Percentiles rank a stretch among this genome's conserved stretches.
Conservation (phyloP, 176 grass and related monocot genomes). For the Paspalum notatum region DNA sequence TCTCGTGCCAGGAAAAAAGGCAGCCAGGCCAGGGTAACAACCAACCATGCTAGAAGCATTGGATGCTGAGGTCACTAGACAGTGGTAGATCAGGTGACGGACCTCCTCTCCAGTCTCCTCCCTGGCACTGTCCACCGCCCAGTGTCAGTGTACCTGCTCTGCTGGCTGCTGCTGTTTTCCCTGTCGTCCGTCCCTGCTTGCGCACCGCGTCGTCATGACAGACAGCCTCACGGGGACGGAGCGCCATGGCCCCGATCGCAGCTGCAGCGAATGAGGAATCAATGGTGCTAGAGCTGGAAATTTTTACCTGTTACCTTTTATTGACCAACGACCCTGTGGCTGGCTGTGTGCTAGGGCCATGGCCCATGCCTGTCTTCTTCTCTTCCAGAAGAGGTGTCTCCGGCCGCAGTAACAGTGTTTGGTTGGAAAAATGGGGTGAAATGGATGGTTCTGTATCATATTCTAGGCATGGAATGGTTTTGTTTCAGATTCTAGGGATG, state of each 20-base stretch:
- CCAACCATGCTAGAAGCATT: not conserved
- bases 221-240: not conserved
- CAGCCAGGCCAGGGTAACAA: not conserved
- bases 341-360: too few species aligned
- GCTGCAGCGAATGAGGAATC: too few species aligned
- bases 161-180: not conserved
- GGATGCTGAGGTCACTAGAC: conserved; percentile 42
- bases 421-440: too few species aligned
- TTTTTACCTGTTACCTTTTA: too few species aligned
- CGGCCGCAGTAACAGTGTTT: too few species aligned
- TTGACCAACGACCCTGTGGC: too few species aligned
- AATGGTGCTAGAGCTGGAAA: too few species aligned
- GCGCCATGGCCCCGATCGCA: not conserved
- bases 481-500: too few species aligned
- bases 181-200: not conserved
- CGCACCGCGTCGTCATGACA: not conserved
- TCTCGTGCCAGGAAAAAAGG: not conserved
- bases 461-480: too few species aligned
- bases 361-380: too few species aligned
- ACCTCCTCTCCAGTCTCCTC: not conserved
- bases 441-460: too few species aligned
- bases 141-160: not conserved
- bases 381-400: too few species aligned
- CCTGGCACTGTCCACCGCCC: not conserved
- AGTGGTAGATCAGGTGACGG: conserved; percentile 14